Evolutionary conservation across 371 early-diverging fungal genomes (phyloP).

Genomic region (Coemansia sp.): DNA sequence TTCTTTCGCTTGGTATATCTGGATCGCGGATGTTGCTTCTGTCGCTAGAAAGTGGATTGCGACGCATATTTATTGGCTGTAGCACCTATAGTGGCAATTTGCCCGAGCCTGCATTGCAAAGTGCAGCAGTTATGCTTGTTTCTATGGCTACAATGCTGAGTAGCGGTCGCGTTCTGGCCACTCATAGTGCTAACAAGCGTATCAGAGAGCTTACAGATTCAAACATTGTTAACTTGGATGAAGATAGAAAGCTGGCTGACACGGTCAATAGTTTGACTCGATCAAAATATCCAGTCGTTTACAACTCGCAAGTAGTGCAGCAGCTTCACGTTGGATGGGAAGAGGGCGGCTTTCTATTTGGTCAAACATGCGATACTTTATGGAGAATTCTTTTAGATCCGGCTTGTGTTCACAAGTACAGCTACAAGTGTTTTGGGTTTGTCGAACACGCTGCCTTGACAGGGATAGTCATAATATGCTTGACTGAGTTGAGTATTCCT

Average conservation of each 20-base stretch:
- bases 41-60: conserved; percentile 19
- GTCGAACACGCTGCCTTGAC: conserved; percentile 23
- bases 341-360: conserved; percentile 35
- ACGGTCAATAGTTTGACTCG: neutral
- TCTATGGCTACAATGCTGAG: conserved; percentile 34
- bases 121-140: conserved; percentile 18
- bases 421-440: conserved; percentile 4
- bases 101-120: conserved; percentile 26
- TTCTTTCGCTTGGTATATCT: conserved; percentile 36
- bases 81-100: conserved; percentile 19
- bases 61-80: conserved; percentile 23
- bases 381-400: conserved; percentile 15
- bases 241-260: neutral
- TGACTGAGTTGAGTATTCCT: conserved; percentile 25
- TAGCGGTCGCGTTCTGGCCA: conserved; percentile 10
- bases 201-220: conserved; percentile 19
- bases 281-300: conserved; percentile 26
- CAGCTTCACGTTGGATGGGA: conserved; percentile 20
- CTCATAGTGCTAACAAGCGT: conserved; percentile 1
- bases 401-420: neutral
- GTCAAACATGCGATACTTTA: conserved; percentile 23
- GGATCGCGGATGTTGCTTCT: conserved; percentile 35
- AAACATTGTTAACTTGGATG: neutral
- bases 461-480: conserved; percentile 26
- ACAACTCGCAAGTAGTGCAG: neutral